Percentiles rank a stretch among this genome's conserved stretches.
phyloP scores from a whole-genome alignment of 208 protist species.

The Vickermania ingenoplastis region DNA sequence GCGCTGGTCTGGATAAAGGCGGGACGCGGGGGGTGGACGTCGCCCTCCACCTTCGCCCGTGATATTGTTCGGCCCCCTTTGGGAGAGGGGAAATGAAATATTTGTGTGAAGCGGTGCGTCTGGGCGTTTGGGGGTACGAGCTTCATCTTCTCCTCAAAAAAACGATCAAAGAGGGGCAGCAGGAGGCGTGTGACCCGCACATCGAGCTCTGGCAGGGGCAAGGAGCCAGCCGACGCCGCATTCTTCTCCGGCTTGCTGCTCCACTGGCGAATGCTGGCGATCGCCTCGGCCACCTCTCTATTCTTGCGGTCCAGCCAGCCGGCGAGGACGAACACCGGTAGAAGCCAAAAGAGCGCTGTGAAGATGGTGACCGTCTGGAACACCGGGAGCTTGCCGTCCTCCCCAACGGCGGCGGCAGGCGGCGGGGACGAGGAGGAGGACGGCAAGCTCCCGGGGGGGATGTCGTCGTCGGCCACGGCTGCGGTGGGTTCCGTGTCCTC shows the following conservation, averaged over 20 bases:
- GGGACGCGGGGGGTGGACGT: constrained; percentile 10
- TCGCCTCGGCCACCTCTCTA: neutral
- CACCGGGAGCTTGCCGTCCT: neutral
- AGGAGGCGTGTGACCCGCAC: constrained; percentile 21
- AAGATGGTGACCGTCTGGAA: constrained; percentile 29
- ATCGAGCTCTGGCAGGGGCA: constrained; percentile 4
- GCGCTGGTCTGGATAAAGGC: constrained; percentile 18
- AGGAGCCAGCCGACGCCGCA: neutral
- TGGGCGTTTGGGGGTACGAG: constrained; percentile 44
- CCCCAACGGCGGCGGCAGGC: no score
- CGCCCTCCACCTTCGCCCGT: constrained; percentile 43
- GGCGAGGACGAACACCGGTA: constrained; percentile 44
- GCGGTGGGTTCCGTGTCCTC: no score
- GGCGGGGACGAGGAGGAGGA: neutral
- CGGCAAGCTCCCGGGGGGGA: no score
- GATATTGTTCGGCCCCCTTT: constrained; percentile 49
- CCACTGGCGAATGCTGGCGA: neutral
- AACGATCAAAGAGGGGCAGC: constrained; percentile 35
- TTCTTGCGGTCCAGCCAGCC: constrained; percentile 23
- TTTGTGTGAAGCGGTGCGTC: constrained; percentile 31
- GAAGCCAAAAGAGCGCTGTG: constrained; percentile 36
- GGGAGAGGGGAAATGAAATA: constrained; percentile 50
- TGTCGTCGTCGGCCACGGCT: no score
- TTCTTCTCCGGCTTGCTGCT: constrained; percentile 6
- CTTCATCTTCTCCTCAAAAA: constrained; percentile 34